These are phyloP conservation scores for Pyrenochaeta sp. DNA, from an alignment of 2,329 filamentous ascomycete species.

Conservation along the genomic window DNA sequence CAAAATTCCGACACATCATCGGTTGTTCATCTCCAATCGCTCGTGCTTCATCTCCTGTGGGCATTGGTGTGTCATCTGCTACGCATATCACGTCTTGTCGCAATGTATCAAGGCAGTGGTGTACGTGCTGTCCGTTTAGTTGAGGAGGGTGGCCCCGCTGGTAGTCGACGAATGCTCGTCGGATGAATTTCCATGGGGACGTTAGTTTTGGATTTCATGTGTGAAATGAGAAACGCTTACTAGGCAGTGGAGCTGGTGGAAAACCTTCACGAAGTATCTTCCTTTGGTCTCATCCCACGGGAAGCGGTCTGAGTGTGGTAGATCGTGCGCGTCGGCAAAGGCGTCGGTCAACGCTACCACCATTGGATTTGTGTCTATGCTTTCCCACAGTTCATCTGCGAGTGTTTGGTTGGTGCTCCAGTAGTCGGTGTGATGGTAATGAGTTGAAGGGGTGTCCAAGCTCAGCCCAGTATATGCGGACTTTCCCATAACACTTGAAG, in stretches of 20 bases:
- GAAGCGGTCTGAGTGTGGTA: constrained; percentile 8
- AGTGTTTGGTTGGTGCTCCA: constrained; percentile 12
- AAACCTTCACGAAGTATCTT: constrained; percentile 15
- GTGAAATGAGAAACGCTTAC: constrained; percentile 1
- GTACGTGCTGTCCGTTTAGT: constrained; percentile 5
- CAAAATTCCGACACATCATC: constrained; percentile 8
- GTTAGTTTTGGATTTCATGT: neutral
- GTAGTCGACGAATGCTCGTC: constrained; percentile 2
- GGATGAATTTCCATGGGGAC: constrained; percentile 1
- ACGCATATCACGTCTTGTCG: constrained; percentile 13
- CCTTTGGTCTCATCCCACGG: constrained; percentile 15
- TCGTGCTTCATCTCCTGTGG: constrained; percentile 1
- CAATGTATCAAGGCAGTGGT: constrained; percentile 11
- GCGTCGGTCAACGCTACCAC: constrained; percentile 11
- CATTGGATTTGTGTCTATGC: constrained; percentile 12
- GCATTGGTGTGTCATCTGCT: constrained; percentile 11
- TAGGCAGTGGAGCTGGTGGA: constrained; percentile 14
- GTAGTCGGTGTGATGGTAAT: constrained; percentile 8
- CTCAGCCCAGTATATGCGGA: constrained; percentile 1
- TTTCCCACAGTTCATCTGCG: constrained; percentile 18
- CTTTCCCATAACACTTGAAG: neutral
- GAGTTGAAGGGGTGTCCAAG: constrained; percentile 5
- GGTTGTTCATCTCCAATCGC: constrained; percentile 5
- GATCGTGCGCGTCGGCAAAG: constrained; percentile 5
- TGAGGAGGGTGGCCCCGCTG: neutral